phyloP scores from a whole-genome alignment of 306 rosid genomes.

The Benincasa hispida region DNA sequence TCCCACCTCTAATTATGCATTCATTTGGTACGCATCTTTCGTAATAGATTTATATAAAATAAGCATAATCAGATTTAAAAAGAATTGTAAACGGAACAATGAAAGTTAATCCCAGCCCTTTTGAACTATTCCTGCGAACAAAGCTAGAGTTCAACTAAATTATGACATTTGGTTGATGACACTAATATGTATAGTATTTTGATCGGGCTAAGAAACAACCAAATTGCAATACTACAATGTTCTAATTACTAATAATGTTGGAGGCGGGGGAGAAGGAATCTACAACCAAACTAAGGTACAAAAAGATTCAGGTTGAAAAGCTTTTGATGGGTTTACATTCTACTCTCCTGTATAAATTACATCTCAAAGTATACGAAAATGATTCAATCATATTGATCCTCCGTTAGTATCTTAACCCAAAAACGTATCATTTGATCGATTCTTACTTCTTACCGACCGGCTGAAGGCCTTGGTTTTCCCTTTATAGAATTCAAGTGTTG shows the following conservation, averaged over 20 bases:
- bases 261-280: background rate
- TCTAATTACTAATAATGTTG: background rate
- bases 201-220: background rate
- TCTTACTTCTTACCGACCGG: conserved; percentile 41
- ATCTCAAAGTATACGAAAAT: background rate
- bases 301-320: background rate
- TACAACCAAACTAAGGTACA: background rate
- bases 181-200: background rate
- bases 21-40: background rate
- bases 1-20: background rate
- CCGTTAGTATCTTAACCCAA: background rate
- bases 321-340: background rate
- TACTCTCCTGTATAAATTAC: background rate
- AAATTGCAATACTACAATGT: background rate
- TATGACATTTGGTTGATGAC: background rate
- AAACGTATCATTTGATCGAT: background rate
- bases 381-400: background rate
- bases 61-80: no score
- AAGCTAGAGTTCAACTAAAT: background rate
- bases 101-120: background rate
- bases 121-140: background rate
- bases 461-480: conserved; percentile 75
- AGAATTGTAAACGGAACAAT: background rate
- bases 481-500: conserved; percentile 80
- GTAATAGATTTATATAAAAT: no score